phyloP scores from a whole-genome alignment of 2,329 filamentous ascomycete species.

The Penicillium sp. region DNA sequence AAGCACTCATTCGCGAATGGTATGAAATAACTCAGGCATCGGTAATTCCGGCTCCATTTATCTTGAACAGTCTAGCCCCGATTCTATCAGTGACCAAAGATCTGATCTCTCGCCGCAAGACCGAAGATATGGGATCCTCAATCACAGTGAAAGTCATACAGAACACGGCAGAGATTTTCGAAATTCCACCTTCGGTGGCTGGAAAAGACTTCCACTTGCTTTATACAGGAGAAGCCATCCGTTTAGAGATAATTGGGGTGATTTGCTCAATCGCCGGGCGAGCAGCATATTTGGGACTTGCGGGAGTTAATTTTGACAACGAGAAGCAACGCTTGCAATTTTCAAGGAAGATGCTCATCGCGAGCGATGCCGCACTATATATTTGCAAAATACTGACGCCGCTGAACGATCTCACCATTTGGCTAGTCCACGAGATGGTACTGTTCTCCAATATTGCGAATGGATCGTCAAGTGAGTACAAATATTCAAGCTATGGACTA shows the following conservation, averaged over 20 bases:
- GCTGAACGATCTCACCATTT: constrained; percentile 42
- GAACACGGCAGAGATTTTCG: constrained; percentile 31
- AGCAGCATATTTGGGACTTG: constrained; percentile 27
- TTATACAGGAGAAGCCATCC: constrained; percentile 42
- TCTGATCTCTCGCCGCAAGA: constrained; percentile 5
- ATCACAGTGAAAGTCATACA: constrained; percentile 26
- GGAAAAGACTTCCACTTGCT: constrained; percentile 42
- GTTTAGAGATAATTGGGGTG: constrained; percentile 45
- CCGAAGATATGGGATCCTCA: constrained; percentile 13
- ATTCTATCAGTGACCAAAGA: constrained; percentile 22
- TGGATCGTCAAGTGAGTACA: constrained; percentile 42
- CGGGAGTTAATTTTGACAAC: constrained; percentile 16
- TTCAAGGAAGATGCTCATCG: constrained; percentile 31
- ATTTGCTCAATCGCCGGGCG: constrained; percentile 44
- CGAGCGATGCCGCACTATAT: constrained; percentile 42
- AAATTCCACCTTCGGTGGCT: constrained; percentile 26
- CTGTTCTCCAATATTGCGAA: constrained; percentile 41
- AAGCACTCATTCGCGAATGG: constrained; percentile 26
- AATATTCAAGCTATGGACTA: background rate
- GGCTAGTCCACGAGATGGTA: constrained; percentile 40
- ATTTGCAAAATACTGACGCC: constrained; percentile 44
- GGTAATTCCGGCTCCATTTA: constrained; percentile 40
- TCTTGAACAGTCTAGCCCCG: constrained; percentile 36
- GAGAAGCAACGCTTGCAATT: constrained; percentile 20
- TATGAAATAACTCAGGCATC: constrained; percentile 35